phyloP scores from a whole-genome alignment of 257 asterid species.

The Thymus mandschuricus region DNA sequence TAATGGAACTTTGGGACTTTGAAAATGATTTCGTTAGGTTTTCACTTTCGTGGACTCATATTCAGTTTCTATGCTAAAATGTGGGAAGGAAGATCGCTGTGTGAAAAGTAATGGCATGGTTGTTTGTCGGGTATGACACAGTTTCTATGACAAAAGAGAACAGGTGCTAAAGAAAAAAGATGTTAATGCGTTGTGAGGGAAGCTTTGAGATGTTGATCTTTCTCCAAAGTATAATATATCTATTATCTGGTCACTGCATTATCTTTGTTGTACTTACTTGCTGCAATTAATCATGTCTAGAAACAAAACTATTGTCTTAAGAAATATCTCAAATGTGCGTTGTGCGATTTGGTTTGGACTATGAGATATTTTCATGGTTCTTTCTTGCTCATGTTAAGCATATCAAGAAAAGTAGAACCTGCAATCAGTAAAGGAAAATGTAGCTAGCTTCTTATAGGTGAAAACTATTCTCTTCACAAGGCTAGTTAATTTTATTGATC shows the following conservation, averaged over 20 bases:
- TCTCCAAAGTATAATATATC: background rate
- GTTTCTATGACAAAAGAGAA: background rate
- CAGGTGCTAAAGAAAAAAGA: background rate
- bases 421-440: background rate
- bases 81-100: background rate
- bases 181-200: background rate
- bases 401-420: background rate
- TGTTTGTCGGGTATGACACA: constrained; percentile 9
- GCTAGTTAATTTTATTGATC: background rate
- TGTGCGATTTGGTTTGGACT: background rate
- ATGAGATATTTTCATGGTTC: constrained; percentile 1
- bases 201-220: background rate
- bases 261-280: background rate
- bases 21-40: background rate
- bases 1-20: background rate
- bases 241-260: background rate
- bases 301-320: constrained; percentile 4
- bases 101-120: constrained; percentile 1
- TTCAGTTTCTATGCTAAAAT: background rate
- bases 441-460: background rate
- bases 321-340: background rate
- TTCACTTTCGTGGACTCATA: background rate
- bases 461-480: background rate
- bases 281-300: background rate
- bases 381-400: constrained; percentile 4